Base-by-base conservation (phyloP, 1,139 yeast species). In the Saccharomyces hybrid region DNA sequence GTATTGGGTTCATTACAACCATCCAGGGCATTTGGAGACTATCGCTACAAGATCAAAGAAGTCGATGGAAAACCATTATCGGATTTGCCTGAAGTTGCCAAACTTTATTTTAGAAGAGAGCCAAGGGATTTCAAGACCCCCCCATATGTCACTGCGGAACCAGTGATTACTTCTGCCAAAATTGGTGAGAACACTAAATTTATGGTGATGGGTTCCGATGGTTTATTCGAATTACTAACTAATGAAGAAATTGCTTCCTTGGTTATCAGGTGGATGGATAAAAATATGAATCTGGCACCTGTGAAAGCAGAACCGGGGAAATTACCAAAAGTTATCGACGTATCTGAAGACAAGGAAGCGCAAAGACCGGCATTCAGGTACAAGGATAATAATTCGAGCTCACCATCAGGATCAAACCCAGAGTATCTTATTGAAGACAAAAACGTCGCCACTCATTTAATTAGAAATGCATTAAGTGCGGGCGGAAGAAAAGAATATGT, bases 141-240 rank as follows among this genome's bases (percentile, higher is more conserved):
- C 5, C 99, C 99, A 0, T 93, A 93, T 69, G 97, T 93, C 38
- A 93, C 99, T 0, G 98, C 99, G 0, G 91, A 85, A 67, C 99
- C 99, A 0, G 96, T 86, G 29, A 79, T 93, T 34, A 86, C 96
- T 9, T 84, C 96, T 2, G 85, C 95, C 11, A 81, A 84, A 64
- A 81, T 95, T 51, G 77, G 78, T 53, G 88, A 93, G 0, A 81
- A 83, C 61, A 84, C 90, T 59, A 95, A 89, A 66, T 93, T 95
- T 64, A 74, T 93, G 71, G 96, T 95, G 23, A 76, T 95, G 81
- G 99, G 95, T 0, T 84, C 95, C 14, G 99, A 93, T 72, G 99
- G 99, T 0, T 76, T 93, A 52, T 95, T 85, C 69, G 99, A 95
- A 69, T 80, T 93, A 83, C 77, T 93, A 56, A 81, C 95, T 23